These are phyloP conservation scores for Cymodocea nodosa DNA, from an alignment of 116 monocot species.

Conservation along the genomic window DNA sequence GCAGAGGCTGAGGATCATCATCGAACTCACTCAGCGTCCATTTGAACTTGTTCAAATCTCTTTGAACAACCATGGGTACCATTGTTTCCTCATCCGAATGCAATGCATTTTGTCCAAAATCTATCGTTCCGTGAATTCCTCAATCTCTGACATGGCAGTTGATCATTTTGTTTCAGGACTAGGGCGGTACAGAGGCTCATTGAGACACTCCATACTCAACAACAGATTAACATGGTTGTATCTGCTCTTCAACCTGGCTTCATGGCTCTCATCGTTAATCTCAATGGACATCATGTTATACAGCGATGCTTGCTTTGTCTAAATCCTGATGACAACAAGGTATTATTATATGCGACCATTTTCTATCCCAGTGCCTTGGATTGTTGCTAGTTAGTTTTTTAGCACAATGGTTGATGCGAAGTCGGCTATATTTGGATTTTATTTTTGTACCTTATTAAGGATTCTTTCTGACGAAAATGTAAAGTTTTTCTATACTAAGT, in stretches of 20 bases:
- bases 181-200: constrained; percentile 76
- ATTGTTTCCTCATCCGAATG: background rate
- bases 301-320: constrained; percentile 48
- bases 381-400: background rate
- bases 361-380: background rate
- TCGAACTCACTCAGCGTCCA: constrained; percentile 25
- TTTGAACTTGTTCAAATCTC: constrained; percentile 31
- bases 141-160: background rate
- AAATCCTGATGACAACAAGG: constrained; percentile 35
- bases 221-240: constrained; percentile 32
- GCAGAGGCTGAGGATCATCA: constrained; percentile 24
- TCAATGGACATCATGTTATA: constrained; percentile 62
- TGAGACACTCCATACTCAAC: constrained; percentile 33
- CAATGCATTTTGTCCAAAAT: too few relatives aligned
- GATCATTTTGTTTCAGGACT: constrained; percentile 37
- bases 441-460: background rate
- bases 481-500: too few relatives aligned
- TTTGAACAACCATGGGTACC: constrained; percentile 44
- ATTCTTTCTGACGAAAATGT: too few relatives aligned
- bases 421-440: background rate
- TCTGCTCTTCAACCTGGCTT: constrained; percentile 29
- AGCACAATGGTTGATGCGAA: background rate
- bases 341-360: constrained; percentile 10
- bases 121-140: too few relatives aligned
- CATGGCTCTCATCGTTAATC: constrained; percentile 43